Base-by-base conservation (phyloP, 805 yeast genomes). In the Kuraishia ogatae region DNA sequence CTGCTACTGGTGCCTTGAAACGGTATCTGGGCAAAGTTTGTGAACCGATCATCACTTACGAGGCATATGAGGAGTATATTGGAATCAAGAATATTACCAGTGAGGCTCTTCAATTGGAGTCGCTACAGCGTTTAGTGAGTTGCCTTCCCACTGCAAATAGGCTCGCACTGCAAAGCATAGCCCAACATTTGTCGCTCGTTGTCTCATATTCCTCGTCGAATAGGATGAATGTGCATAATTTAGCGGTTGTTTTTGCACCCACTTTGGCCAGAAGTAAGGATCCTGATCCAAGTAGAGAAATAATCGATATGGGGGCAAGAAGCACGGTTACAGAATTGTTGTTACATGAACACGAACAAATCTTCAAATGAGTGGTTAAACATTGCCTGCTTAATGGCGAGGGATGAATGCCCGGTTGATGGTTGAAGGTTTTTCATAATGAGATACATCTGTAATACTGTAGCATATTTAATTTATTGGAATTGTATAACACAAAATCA, bases 211-310 rank as follows among this genome's bases (percentile, higher is more conserved):
- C 81, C 50, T 68, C 68, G 13, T 65, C 70, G 50, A 94, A 92
- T 66, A 78, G 92, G 67, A 94, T 94, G 99, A 88, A 80, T 48
- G 74, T 80, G 61, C 84, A 84, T 68, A 91, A 94, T 63, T 71
- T 94, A 54, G 85, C 97, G 0, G 89, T 94, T 50, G 97, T 93
- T 7, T 94, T 94, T 75, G 96, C 97, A 1, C 98, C 99, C 2
- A 90, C 97, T 7, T 71, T 94, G 50, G 85, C 91, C 0, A 78
- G 96, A 51, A 96, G 90, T 62, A 58, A 62, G 43, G 57, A 63
- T 7, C 72, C 77, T 57, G 78, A 83, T 48, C 92, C 96, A 7
- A 90, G 87, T 60, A 79, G 85, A 54, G 99, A 94, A 67, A 81
- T 94, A 67, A 64, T 76, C 54, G 98, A 94, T 67, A 89, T 90